A percentile compares a stretch with the other conserved stretches of the same genome.
phyloP scores from a whole-genome alignment of 306 rosid genomes.

The Nissolia schottii region DNA sequence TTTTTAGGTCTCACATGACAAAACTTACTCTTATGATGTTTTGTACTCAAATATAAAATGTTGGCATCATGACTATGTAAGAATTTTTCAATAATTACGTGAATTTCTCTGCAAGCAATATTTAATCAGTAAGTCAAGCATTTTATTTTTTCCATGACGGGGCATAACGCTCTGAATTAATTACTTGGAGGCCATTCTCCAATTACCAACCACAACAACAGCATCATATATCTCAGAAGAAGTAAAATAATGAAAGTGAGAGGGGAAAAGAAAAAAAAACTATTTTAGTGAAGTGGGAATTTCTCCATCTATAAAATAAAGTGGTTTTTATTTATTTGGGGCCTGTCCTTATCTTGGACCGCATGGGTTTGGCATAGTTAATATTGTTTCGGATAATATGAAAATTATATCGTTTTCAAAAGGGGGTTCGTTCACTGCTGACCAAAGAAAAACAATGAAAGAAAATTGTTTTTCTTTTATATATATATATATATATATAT shows the following conservation, averaged over 20 bases:
- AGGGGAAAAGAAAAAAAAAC: background rate
- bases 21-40: no score
- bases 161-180: background rate
- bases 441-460: background rate
- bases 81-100: no score
- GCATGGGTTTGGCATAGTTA: constrained; percentile 2
- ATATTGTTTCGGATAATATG: constrained; percentile 1
- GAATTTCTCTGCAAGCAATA: background rate
- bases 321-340: background rate
- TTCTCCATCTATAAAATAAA: constrained; percentile 5
- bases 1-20: no score
- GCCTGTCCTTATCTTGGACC: constrained; percentile 24
- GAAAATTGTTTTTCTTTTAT: background rate
- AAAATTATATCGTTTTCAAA: constrained; percentile 12
- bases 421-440: constrained; percentile 7
- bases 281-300: constrained; percentile 11
- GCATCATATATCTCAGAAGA: background rate
- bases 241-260: background rate
- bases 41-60: no score
- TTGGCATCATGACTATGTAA: no score
- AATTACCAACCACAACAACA: constrained; percentile 3
- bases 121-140: background rate
- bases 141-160: background rate
- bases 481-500: background rate
- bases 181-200: background rate